Conservation (phyloP, 2,329 filamentous ascomycete species). For the Plenodomus tracheiphilus region DNA sequence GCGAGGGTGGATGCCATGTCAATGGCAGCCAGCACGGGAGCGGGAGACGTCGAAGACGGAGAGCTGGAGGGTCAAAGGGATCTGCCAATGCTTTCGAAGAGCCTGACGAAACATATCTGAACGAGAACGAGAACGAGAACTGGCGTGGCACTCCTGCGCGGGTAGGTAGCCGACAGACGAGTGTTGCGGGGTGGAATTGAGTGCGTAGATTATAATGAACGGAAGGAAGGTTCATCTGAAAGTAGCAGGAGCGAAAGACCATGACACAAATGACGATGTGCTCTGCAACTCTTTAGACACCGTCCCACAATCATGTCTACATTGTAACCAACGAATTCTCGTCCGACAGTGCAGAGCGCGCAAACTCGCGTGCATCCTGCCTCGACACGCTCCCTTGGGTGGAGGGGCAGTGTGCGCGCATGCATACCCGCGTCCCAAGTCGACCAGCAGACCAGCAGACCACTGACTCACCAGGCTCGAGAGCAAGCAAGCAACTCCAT, state of each 20-base stretch:
- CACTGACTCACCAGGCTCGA: constrained; percentile 5
- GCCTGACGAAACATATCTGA: constrained; percentile 25
- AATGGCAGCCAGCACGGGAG: no score
- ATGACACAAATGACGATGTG: background rate
- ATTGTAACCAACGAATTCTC: background rate
- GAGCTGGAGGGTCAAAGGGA: constrained; percentile 1
- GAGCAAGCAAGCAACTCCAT: constrained; percentile 6
- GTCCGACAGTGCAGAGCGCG: constrained; percentile 8
- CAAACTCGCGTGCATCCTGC: constrained; percentile 28
- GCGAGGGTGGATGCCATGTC: background rate
- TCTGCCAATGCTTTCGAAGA: constrained; percentile 25
- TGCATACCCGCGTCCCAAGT: constrained; percentile 27
- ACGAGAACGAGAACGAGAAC: constrained; percentile 23
- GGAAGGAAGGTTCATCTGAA: background rate
- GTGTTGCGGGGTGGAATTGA: constrained; percentile 10
- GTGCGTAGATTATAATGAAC: no score
- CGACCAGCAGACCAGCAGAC: background rate
- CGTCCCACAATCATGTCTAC: background rate
- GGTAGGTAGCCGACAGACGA: constrained; percentile 11
- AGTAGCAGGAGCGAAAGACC: background rate
- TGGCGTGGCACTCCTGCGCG: constrained; percentile 21
- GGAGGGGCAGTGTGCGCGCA: constrained; percentile 15
- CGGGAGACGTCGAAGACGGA: constrained; percentile 1
- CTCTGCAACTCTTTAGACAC: background rate
- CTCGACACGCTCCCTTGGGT: constrained; percentile 23